Base-by-base conservation (phyloP, 345 rosid genomes). In the Aquilaria malaccensis region DNA sequence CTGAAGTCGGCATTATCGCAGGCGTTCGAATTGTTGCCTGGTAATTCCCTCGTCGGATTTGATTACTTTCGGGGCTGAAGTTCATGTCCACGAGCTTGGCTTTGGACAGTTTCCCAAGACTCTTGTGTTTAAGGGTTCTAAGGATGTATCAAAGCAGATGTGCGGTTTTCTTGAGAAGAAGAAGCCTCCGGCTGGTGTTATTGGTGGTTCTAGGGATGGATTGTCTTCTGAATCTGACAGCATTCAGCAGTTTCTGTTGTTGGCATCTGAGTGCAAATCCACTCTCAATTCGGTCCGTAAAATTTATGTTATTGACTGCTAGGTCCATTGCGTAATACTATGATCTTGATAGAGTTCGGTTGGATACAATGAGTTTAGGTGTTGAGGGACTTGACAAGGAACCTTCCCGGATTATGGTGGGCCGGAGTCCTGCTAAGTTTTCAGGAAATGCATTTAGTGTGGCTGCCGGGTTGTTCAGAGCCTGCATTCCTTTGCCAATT, bases 61-160 rank as follows among this genome's bases (percentile, higher is more conserved):
- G 62, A 73, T 90, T 33, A 84, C 97, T 10, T 87, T 85, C 33
- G 93, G 91, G 31, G 72, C 78, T 2, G 69, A 76, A 0, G 96
- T 87, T 55, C 86, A 84, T 46, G 93, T 90, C 53, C 87, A 90
- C 71, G 97, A 90, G 67, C 77, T 90, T 1, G 96, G 97, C 30
- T 85, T 83, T 59, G 72, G 74, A 33, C 87, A 84, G 67, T 77
- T 85, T 55, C 73, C 88, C 9, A 87, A 87, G 67, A 68, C 82
- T 15, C 85, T 82, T 70, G 84, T 82, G 61, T 87, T 87, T 70
- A 80, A 70, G 72, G 97, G 96, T 6, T 79, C 79, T 52, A 90
- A 81, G 77, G 92, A 87, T 29, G 78, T 75, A 68, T 84, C 61
- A 85, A 83, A 90, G 59, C 90, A 82, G 64, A 70, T 90, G 66